Conservation (phyloP, 208 protist genomes). For the Crithidia bombi region DNA sequence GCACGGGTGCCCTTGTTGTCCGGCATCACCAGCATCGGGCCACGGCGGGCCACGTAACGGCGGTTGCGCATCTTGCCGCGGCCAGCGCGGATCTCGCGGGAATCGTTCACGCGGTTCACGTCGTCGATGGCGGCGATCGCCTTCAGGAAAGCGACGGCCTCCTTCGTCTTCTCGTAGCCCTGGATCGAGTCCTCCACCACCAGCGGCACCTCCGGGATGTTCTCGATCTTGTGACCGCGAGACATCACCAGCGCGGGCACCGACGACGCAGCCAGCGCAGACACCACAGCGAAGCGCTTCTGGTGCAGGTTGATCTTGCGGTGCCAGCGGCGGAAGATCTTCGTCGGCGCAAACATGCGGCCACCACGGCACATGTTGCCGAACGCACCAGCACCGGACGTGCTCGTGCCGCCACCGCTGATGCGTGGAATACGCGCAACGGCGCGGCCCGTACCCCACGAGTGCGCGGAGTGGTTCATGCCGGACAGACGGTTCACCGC, state of each 20-base stretch:
- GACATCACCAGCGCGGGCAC: constrained; percentile 97
- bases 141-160: constrained; percentile 95
- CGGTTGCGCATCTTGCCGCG: constrained; percentile 98
- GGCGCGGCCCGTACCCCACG: constrained; percentile 99
- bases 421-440: constrained; percentile 99
- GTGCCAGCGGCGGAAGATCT: constrained; percentile 98
- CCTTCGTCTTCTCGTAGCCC: constrained; percentile 95
- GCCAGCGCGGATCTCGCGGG: constrained; percentile 92
- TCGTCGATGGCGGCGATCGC: constrained; percentile 94
- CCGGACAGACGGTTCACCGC: constrained; percentile 95
- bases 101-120: constrained; percentile 93
- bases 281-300: constrained; percentile 96
- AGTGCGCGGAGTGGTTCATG: constrained; percentile 97
- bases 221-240: constrained; percentile 97
- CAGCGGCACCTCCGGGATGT: constrained; percentile 96
- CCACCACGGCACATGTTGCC: constrained; percentile 99
- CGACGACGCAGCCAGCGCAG: constrained; percentile 98
- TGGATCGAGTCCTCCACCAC: constrained; percentile 94
- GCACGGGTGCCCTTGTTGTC: constrained; percentile 89
- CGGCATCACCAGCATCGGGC: constrained; percentile 97
- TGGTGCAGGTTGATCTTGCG: constrained; percentile 97
- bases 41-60: constrained; percentile 93
- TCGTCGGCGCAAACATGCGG: constrained; percentile 99
- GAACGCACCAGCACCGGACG: constrained; percentile 98
- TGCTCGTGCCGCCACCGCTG: constrained; percentile 97